Evolutionary conservation across 208 protist genomes (phyloP), one percentile per base, ranked within the genome.

Genomic region (Crithidia brevicula): DNA sequence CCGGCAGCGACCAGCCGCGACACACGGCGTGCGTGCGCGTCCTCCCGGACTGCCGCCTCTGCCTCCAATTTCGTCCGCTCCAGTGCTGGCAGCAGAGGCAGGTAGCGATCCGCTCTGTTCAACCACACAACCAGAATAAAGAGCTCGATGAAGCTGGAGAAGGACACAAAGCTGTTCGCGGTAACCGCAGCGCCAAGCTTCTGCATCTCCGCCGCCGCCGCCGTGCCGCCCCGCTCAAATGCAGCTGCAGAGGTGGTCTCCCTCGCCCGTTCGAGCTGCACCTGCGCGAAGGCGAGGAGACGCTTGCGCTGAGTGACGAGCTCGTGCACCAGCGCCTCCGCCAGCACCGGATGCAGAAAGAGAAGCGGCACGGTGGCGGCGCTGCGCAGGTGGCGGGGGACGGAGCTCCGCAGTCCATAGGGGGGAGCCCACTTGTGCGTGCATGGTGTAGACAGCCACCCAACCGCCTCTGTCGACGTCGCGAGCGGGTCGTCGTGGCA

Each of bases 111-210:
- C 0, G 54, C 27, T 4, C 68, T 22, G 59, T 86, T 85, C 13
- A 90, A 69, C 75, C 73, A 90, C 52, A 87, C 67, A 1, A 87
- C 70, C n/a, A 72, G 43, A 1, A 90, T 58, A 57, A 90, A 90
- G 27, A 90, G 54, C 30, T 56, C 68, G 15, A 87, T 60, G 50
- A 83, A 90, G 47, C 77, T 73, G 28, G 75, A 60, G 18, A 90
- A 60, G 4, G 81, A 52, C 47, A 77, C 49, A 27, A 30, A 43
- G 9, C 13, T 63, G 57, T 23, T 43, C 4, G 61, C 20, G 13
- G 50, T 52, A 9, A 57, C 50, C 15, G 33, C 0, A 47, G 43
- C 47, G 22, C 22, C 38, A n/a, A 50, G 11, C 4, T 36, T 22
- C 53, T 40, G 53, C 45, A 38, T 45, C 51, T 40, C 71, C 25